phyloP scores from a whole-genome alignment of 1,284 basidiomycete species.

The Inonotus obliquus region DNA sequence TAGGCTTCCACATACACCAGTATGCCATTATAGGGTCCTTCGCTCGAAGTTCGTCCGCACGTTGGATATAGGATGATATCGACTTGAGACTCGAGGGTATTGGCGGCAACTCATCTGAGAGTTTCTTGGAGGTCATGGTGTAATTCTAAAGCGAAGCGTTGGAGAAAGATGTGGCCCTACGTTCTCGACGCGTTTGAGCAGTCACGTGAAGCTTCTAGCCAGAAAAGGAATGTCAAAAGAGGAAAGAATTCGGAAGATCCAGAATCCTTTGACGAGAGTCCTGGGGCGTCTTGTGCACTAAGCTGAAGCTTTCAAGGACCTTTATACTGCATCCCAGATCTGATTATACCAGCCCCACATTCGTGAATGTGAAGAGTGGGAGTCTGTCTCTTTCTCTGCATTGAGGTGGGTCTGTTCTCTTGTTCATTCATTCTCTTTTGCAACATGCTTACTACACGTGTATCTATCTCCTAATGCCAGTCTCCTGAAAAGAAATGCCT shows the following conservation, averaged over 20 bases:
- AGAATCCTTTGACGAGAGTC: too few relatives aligned
- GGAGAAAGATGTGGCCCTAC: neutral
- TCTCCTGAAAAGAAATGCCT: neutral
- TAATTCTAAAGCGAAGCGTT: neutral
- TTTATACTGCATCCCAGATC: neutral
- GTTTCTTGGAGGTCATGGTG: constrained; percentile 9
- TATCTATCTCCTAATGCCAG: neutral
- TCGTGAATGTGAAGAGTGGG: neutral
- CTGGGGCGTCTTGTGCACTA: neutral
- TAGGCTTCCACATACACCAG: constrained; percentile 69
- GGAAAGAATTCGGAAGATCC: neutral
- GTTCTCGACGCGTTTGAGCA: neutral
- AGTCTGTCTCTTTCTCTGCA: neutral
- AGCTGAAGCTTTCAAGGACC: neutral
- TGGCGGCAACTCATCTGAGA: constrained; percentile 38
- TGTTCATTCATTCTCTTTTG: neutral
- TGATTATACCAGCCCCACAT: neutral
- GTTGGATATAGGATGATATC: constrained; percentile 78
- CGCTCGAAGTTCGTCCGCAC: constrained; percentile 78
- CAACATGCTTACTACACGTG: constrained; percentile 1
- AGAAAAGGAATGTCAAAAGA: neutral
- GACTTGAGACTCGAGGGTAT: constrained; percentile 56
- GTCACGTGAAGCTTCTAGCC: neutral
- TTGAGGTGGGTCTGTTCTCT: neutral
- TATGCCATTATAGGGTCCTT: constrained; percentile 88